These are phyloP conservation scores for Triticum monococcum DNA, from an alignment of 176 grass and related monocot species.

Conservation along the genomic window DNA sequence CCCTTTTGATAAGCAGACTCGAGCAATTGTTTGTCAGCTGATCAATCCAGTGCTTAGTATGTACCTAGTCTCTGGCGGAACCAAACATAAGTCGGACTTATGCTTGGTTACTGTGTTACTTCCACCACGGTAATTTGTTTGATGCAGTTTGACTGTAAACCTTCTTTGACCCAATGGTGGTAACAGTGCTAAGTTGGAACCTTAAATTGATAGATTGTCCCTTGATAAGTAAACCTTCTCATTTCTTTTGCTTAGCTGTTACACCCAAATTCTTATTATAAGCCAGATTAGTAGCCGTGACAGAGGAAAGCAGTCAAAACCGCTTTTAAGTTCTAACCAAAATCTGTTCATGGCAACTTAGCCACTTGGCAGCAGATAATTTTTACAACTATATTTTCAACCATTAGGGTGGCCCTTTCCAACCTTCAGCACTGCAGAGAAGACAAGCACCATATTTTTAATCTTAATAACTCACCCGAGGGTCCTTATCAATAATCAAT, in stretches of 20 bases:
- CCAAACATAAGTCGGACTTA: not conserved
- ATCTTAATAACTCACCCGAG: conserved; percentile 63
- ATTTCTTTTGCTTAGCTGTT: not conserved
- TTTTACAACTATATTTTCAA: conserved; percentile 16
- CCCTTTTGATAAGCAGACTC: not conserved
- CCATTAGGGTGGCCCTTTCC: not conserved
- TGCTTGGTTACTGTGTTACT: not conserved
- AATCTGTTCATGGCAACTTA: not conserved
- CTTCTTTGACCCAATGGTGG: not conserved
- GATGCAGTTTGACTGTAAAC: not conserved
- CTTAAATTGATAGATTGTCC: not conserved
- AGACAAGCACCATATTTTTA: conserved; percentile 44
- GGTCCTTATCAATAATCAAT: conserved; percentile 40
- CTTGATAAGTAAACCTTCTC: not conserved
- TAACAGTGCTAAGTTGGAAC: not conserved
- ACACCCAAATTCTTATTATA: not conserved
- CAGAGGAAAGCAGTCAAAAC: not conserved
- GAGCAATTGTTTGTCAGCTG: not conserved
- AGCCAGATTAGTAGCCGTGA: conserved; percentile 4
- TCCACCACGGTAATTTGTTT: not conserved
- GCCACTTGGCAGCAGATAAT: conserved; percentile 7
- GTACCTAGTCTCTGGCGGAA: not conserved
- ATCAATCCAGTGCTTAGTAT: not conserved
- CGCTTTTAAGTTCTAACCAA: not conserved
- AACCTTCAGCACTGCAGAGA: conserved; percentile 42